Conservation (phyloP, 768 basidiomycete genomes). For the Leccinum variicolor region DNA sequence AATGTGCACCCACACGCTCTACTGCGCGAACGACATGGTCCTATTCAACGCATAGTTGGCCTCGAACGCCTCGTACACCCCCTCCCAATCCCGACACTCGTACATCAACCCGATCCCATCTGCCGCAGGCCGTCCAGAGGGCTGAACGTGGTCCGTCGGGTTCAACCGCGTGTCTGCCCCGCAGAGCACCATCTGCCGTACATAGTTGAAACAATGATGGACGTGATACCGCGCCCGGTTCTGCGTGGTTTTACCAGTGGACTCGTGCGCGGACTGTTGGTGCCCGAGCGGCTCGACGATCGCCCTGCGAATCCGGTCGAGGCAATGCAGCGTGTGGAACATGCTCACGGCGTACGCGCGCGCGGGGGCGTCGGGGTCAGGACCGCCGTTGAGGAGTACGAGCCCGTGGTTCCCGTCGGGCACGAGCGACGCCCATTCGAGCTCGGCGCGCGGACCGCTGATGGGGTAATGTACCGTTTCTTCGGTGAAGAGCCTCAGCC, state of each 20-base stretch:
- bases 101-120: slow-evolving; percentile 24
- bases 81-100: slow-evolving; percentile 20
- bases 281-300: slow-evolving; percentile 4
- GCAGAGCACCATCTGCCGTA: slow-evolving; percentile 38
- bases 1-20: background rate
- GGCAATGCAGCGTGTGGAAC: slow-evolving; percentile 40
- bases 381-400: slow-evolving; percentile 9
- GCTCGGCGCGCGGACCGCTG: slow-evolving; percentile 21
- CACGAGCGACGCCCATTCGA: slow-evolving; percentile 25
- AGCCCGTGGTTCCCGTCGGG: slow-evolving; percentile 18
- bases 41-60: slow-evolving; percentile 19
- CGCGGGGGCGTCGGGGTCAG: slow-evolving; percentile 16
- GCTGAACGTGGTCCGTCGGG: slow-evolving; percentile 14
- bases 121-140: slow-evolving; percentile 8
- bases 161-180: slow-evolving; percentile 32
- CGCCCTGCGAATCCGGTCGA: slow-evolving; percentile 34
- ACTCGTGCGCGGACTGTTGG: background rate
- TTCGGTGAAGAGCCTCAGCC: slow-evolving; percentile 17
- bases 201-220: slow-evolving; percentile 40
- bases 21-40: slow-evolving; percentile 9
- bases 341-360: slow-evolving; percentile 35
- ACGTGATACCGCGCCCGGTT: slow-evolving; percentile 7
- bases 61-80: slow-evolving; percentile 21
- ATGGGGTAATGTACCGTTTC: slow-evolving; percentile 24
- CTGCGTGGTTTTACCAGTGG: background rate